A percentile compares a stretch with the other conserved stretches of the same genome.
These are phyloP conservation scores for Neurospora intermedia DNA, from an alignment of 495 filamentous ascomycete species.

Conservation along the genomic window DNA sequence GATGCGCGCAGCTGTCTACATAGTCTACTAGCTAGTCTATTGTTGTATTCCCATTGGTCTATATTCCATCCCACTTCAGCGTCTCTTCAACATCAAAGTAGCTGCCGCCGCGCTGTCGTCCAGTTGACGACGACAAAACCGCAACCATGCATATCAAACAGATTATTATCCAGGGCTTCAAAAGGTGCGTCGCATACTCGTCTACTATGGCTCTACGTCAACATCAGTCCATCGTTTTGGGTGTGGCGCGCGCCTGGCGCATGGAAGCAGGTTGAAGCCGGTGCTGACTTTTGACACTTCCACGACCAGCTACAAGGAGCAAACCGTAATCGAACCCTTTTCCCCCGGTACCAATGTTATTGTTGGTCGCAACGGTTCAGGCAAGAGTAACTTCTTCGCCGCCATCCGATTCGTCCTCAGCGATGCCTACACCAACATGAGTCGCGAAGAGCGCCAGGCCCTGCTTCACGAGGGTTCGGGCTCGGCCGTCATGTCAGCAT, in stretches of 20 bases:
- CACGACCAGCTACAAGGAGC: conserved; percentile 81
- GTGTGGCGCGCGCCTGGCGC: neutral
- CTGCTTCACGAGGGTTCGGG: conserved; percentile 95
- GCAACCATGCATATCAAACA: conserved; percentile 95
- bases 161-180: conserved; percentile 99
- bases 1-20: neutral
- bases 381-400: conserved; percentile 99
- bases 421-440: conserved; percentile 95
- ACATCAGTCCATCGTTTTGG: neutral
- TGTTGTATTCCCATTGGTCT: neutral
- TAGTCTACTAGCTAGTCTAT: neutral
- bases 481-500: conserved; percentile 96
- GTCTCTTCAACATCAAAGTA: neutral
- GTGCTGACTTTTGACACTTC: conserved; percentile 10
- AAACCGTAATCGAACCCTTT: conserved; percentile 97
- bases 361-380: conserved; percentile 96
- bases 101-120: conserved; percentile 16
- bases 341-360: conserved; percentile 98
- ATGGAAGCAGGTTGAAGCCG: neutral
- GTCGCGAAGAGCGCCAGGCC: conserved; percentile 87
- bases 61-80: neutral
- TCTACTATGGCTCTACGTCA: neutral
- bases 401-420: conserved; percentile 97
- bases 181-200: conserved; percentile 55
- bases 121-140: conserved; percentile 17